Evolutionary conservation across 176 grass and related monocot species (phyloP).

Genomic region (Carex littledalei): DNA sequence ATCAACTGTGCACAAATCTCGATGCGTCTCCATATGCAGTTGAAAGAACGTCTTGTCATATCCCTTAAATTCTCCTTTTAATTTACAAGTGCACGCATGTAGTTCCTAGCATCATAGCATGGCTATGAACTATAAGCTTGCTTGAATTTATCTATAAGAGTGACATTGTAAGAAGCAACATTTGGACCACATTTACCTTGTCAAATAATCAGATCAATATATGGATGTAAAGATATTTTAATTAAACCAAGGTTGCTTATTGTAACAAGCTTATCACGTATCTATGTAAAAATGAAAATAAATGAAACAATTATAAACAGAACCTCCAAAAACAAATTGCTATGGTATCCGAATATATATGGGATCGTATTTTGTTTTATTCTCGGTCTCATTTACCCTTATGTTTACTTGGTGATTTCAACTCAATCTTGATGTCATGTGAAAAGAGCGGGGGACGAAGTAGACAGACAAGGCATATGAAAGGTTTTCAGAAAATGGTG

Average conservation of each 20-base stretch:
- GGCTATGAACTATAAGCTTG: not conserved
- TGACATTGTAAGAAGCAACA: not conserved
- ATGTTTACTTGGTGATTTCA: no score
- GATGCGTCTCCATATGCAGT: not conserved
- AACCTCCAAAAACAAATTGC: not conserved
- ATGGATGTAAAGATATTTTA: not conserved
- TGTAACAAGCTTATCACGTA: no score
- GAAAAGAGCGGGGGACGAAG: no score
- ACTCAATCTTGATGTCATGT: no score
- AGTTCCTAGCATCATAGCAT: not conserved
- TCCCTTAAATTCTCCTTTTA: not conserved
- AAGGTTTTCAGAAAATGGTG: no score
- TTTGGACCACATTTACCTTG: not conserved
- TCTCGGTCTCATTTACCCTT: no score
- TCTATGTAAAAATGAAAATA: not conserved
- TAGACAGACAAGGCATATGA: no score
- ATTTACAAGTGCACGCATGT: not conserved
- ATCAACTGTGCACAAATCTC: no score
- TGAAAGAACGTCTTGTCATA: not conserved
- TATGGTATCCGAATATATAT: not conserved
- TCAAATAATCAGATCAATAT: not conserved
- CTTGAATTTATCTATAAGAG: not conserved
- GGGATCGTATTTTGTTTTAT: no score
- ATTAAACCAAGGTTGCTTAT: not conserved
- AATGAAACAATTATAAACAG: not conserved